Percentiles rank a stretch among this genome's conserved stretches.
phyloP scores from a whole-genome alignment of 495 filamentous ascomycete genomes.

The Podospora pseudoanserina region DNA sequence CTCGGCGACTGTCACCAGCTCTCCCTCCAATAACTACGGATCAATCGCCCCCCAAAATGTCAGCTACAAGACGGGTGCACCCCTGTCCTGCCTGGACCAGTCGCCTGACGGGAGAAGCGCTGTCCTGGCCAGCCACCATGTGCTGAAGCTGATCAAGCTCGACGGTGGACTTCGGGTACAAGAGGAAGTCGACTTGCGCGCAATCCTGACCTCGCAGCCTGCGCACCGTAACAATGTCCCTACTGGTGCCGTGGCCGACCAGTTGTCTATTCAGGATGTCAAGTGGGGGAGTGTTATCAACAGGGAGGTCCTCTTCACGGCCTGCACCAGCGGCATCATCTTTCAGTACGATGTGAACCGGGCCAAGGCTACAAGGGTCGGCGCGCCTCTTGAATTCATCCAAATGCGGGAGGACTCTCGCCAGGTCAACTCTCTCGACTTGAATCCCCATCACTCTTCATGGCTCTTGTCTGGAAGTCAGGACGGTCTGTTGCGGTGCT shows the following conservation, averaged over 20 bases:
- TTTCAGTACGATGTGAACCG: constrained; percentile 80
- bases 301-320: constrained; percentile 66
- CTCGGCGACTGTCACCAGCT: constrained; percentile 33
- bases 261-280: constrained; percentile 77
- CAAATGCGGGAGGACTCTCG: constrained; percentile 75
- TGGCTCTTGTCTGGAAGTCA: constrained; percentile 86
- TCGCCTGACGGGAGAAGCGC: constrained; percentile 73
- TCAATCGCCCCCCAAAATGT: constrained; percentile 69
- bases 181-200: constrained; percentile 77
- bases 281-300: constrained; percentile 64
- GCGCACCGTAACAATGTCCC: constrained; percentile 54
- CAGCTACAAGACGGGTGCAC: constrained; percentile 65
- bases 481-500: constrained; percentile 77
- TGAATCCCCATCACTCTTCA: constrained; percentile 76
- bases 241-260: constrained; percentile 54
- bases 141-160: constrained; percentile 78
- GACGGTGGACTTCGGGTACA: constrained; percentile 59
- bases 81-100: constrained; percentile 72
- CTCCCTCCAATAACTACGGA: constrained; percentile 44
- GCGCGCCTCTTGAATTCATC: constrained; percentile 64
- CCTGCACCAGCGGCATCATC: constrained; percentile 81
- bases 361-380: constrained; percentile 31
- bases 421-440: constrained; percentile 86
- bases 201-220: constrained; percentile 67
- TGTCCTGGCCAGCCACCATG: constrained; percentile 75